Evolutionary conservation across 306 rosid species (phyloP).

Genomic region (Pueraria montana): DNA sequence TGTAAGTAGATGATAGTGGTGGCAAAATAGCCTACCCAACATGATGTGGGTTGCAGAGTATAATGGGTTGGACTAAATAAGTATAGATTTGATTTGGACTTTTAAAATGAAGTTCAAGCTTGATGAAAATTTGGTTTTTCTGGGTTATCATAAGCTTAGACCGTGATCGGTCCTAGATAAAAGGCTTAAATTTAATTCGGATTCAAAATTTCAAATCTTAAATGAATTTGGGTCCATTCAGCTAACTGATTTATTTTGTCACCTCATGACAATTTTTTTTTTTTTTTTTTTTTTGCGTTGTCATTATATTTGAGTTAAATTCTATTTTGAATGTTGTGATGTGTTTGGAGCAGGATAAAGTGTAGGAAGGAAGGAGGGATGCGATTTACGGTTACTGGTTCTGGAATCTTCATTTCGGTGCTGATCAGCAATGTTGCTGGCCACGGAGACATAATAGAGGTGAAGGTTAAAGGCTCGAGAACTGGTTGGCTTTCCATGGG

Average conservation of each 20-base stretch:
- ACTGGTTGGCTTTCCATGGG: slow-evolving; percentile 99
- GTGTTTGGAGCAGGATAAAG: slow-evolving; percentile 70
- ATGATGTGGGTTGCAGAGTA: background rate
- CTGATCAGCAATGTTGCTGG: slow-evolving; percentile 92
- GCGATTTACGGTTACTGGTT: slow-evolving; percentile 74
- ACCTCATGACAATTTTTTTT: background rate
- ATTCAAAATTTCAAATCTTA: background rate
- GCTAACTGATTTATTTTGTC: no score
- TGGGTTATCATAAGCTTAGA: background rate
- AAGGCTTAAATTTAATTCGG: background rate
- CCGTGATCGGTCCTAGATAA: background rate
- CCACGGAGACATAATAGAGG: slow-evolving; percentile 73
- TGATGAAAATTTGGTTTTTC: background rate
- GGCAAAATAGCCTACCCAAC: background rate
- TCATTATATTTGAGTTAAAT: background rate
- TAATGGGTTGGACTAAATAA: background rate
- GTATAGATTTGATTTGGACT: background rate
- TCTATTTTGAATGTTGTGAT: slow-evolving; percentile 24
- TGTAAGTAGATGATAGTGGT: background rate
- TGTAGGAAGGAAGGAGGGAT: slow-evolving; percentile 95
- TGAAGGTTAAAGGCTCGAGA: slow-evolving; percentile 91
- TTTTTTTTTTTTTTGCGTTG: background rate
- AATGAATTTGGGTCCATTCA: no score
- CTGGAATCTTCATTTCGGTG: slow-evolving; percentile 82
- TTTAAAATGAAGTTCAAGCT: background rate